phyloP scores from a whole-genome alignment of 441 rosid species.

The Rhodomyrtus psidioides region DNA sequence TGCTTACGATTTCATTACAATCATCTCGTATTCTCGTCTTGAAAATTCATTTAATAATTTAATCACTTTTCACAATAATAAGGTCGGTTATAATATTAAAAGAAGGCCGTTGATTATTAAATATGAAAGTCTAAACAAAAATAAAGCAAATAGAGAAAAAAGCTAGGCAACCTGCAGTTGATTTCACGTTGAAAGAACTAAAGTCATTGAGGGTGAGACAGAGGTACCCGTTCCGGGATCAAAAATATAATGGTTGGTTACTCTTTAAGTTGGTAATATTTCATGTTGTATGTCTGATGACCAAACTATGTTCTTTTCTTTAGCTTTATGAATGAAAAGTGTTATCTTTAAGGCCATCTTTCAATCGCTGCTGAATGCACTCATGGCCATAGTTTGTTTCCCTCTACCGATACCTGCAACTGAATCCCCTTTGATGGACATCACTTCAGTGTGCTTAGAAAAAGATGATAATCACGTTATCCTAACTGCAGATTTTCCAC shows the following conservation, averaged over 20 bases:
- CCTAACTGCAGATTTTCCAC: neutral
- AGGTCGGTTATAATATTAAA: too few relatives aligned
- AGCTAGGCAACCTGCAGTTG: slow-evolving; percentile 38
- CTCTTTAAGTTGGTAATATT: neutral
- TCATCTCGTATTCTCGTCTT: too few relatives aligned
- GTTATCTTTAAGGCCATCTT: neutral
- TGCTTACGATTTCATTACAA: too few relatives aligned
- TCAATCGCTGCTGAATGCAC: neutral
- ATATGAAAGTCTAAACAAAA: neutral
- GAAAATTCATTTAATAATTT: too few relatives aligned
- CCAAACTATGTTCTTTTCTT: neutral
- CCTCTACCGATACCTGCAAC: neutral
- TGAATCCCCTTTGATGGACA: neutral
- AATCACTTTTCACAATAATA: too few relatives aligned
- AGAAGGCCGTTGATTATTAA: neutral
- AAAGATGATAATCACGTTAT: neutral
- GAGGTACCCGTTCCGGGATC: slow-evolving; percentile 72
- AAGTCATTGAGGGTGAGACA: slow-evolving; percentile 67
- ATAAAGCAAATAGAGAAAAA: neutral
- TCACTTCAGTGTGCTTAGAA: neutral
- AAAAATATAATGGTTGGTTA: slow-evolving; percentile 68
- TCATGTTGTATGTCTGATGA: neutral
- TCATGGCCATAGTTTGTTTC: neutral
- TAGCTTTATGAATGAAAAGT: neutral
- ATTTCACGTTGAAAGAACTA: slow-evolving; percentile 72